Evolutionary conservation across 2,329 filamentous ascomycete genomes (phyloP).

Genomic region (Sclerotinia borealis): DNA sequence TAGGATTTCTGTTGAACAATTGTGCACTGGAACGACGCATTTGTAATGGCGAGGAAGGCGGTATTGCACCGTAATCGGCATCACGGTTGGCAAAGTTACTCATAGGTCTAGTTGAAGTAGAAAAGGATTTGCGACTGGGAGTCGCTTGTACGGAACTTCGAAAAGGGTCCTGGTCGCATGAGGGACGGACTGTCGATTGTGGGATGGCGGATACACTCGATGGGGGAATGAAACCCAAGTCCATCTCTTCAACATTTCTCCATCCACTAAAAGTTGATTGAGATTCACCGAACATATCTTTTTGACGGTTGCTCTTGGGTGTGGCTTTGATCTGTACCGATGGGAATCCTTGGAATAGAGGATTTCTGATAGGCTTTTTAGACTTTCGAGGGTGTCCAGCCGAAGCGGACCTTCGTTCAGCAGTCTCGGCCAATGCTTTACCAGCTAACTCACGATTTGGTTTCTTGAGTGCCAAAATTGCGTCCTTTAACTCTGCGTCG

Average conservation of each 20-base stretch:
- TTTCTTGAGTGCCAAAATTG: slow-evolving; percentile 67
- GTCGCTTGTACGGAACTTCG: slow-evolving; percentile 28
- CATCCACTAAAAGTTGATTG: slow-evolving; percentile 12
- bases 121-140: slow-evolving; percentile 24
- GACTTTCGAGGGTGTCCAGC: slow-evolving; percentile 44
- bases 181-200: slow-evolving; percentile 22
- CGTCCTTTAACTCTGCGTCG: slow-evolving; percentile 65
- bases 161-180: slow-evolving; percentile 19
- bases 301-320: slow-evolving; percentile 29
- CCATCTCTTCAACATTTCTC: slow-evolving; percentile 14
- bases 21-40: slow-evolving; percentile 25
- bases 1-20: slow-evolving; percentile 24
- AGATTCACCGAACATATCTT: slow-evolving; percentile 21
- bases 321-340: slow-evolving; percentile 33
- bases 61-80: slow-evolving; percentile 13
- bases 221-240: slow-evolving; percentile 18
- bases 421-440: slow-evolving; percentile 59
- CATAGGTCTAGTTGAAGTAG: neutral
- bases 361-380: slow-evolving; percentile 43
- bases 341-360: slow-evolving; percentile 31
- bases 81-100: neutral
- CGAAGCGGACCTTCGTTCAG: slow-evolving; percentile 52
- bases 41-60: slow-evolving; percentile 26
- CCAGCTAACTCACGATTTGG: slow-evolving; percentile 68
- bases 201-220: slow-evolving; percentile 29